Conservation (phyloP, 495 filamentous ascomycete species). For the Clavariopsis aquatica region DNA sequence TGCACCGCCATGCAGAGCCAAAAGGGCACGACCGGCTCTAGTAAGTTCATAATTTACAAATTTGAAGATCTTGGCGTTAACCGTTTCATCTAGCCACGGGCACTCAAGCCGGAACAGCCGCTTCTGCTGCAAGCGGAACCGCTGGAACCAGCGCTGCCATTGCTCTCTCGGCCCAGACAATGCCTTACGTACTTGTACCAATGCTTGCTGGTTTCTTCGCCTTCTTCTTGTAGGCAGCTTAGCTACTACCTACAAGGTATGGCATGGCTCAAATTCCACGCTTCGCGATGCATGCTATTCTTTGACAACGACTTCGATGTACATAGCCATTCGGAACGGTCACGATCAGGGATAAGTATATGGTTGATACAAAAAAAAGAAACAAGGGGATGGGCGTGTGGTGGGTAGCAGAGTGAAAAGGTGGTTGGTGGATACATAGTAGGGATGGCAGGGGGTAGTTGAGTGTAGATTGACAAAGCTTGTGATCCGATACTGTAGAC, state of each 20-base stretch:
- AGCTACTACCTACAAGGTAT: background rate
- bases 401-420: background rate
- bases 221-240: conserved; percentile 14
- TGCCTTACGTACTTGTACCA: conserved; percentile 13
- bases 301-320: background rate
- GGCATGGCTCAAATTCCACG: too few species aligned
- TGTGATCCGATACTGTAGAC: background rate
- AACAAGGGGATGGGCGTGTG: too few species aligned
- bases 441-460: background rate
- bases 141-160: conserved; percentile 4
- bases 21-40: conserved; percentile 14
- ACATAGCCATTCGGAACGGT: background rate
- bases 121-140: conserved; percentile 1
- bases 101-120: background rate
- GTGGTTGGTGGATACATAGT: background rate
- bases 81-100: background rate
- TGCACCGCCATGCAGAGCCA: conserved; percentile 5
- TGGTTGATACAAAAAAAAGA: too few species aligned
- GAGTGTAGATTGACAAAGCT: background rate
- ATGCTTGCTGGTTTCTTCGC: conserved; percentile 20
- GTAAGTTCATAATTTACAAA: background rate
- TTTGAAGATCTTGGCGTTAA: background rate
- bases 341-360: background rate
- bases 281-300: background rate
- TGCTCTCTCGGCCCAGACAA: conserved; percentile 5